Evolutionary conservation across 2,329 filamentous ascomycete genomes (phyloP).

Genomic region (Penicillium sp.): DNA sequence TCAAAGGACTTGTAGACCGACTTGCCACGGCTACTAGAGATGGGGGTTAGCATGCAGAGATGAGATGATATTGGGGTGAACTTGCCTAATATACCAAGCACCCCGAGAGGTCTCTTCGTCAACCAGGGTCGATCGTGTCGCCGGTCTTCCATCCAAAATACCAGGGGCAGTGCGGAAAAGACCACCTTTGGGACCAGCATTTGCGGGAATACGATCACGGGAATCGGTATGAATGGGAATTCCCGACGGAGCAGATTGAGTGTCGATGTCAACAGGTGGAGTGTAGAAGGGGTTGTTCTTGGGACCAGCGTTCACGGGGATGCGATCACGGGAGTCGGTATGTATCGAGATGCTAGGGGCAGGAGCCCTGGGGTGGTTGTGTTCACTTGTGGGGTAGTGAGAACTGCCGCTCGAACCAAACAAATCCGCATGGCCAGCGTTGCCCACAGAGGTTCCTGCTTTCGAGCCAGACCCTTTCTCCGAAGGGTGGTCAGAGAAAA

Average conservation of each 20-base stretch:
- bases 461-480: background rate
- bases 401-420: too few species aligned
- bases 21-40: conserved; percentile 56
- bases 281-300: conserved; percentile 57
- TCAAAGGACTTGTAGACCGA: conserved; percentile 61
- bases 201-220: too few species aligned
- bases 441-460: too few species aligned
- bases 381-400: too few species aligned
- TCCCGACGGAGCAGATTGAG: too few species aligned
- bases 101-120: background rate
- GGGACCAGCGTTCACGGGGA: conserved; percentile 54
- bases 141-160: conserved; percentile 1
- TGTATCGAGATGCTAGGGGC: conserved; percentile 55
- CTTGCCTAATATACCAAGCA: conserved; percentile 8
- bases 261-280: too few species aligned
- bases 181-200: too few species aligned
- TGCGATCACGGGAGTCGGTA: conserved; percentile 64
- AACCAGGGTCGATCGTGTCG: conserved; percentile 5
- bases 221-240: too few species aligned
- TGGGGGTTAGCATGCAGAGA: conserved; percentile 26
- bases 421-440: too few species aligned
- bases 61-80: conserved; percentile 30
- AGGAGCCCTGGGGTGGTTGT: background rate
- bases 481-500: conserved; percentile 17
- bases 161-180: background rate